phyloP scores from a whole-genome alignment of 345 rosid species.

The Salix exigua region DNA sequence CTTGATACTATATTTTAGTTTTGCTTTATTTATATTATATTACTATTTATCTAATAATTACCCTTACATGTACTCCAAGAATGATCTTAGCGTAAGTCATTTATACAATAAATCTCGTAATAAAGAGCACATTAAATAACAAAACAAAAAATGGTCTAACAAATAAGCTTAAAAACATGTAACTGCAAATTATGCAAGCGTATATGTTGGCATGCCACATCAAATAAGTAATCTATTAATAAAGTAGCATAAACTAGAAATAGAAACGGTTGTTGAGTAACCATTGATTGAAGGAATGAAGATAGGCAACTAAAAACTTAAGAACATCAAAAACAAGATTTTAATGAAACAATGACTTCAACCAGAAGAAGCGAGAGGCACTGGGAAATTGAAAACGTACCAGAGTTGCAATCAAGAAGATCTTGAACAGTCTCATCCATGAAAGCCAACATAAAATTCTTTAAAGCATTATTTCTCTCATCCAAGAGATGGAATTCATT shows the following conservation, averaged over 20 bases:
- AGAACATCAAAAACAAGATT: background rate
- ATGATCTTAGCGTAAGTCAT: background rate
- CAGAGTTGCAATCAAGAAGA: slow-evolving; percentile 35
- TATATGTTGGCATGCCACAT: background rate
- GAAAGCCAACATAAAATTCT: slow-evolving; percentile 54
- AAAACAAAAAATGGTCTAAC: background rate
- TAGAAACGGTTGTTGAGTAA: background rate
- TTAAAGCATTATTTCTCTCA: slow-evolving; percentile 41
- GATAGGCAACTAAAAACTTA: background rate
- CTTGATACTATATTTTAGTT: background rate
- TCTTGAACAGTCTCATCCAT: slow-evolving; percentile 55
- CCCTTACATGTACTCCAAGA: background rate
- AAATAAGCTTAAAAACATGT: background rate
- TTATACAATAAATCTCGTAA: too few relatives aligned
- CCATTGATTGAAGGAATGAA: background rate
- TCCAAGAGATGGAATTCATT: slow-evolving; percentile 43
- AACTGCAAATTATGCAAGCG: background rate
- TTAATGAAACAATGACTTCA: background rate
- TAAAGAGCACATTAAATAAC: background rate
- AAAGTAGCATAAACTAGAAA: background rate
- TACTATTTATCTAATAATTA: too few relatives aligned
- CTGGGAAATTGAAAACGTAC: slow-evolving; percentile 12
- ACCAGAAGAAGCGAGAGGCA: background rate
- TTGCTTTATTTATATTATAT: too few relatives aligned
- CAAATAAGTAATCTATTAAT: background rate